phyloP scores from a whole-genome alignment of 176 grass and related monocot species.

The Rhynchospora breviuscula region DNA sequence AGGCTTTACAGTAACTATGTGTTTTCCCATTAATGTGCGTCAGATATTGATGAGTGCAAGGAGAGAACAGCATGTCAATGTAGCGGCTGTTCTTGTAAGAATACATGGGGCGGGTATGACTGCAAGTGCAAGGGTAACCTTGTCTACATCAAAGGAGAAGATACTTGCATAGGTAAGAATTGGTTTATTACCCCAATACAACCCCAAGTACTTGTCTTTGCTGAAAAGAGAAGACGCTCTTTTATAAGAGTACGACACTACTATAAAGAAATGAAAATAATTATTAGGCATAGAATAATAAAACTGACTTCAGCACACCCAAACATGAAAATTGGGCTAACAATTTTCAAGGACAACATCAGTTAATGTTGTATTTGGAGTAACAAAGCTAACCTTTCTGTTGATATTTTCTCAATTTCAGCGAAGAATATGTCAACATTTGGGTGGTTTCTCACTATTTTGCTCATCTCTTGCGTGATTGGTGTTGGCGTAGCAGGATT shows the following conservation, averaged over 20 bases:
- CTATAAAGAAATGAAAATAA: not conserved
- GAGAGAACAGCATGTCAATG: slow-evolving; percentile 70
- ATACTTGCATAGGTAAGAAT: slow-evolving; percentile 68
- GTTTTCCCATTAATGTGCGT: not conserved
- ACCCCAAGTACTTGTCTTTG: not conserved
- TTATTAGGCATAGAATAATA: not conserved
- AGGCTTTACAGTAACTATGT: no score
- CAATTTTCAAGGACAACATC: not conserved
- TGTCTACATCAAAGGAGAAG: slow-evolving; percentile 64
- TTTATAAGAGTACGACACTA: not conserved
- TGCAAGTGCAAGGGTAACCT: slow-evolving; percentile 57
- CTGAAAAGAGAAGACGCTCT: not conserved
- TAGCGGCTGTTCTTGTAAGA: slow-evolving; percentile 63
- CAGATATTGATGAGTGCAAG: slow-evolving; percentile 80
- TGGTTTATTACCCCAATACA: not conserved
- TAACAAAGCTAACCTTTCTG: not conserved
- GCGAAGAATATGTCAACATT: slow-evolving; percentile 50
- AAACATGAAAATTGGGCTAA: not conserved
- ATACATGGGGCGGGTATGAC: slow-evolving; percentile 76
- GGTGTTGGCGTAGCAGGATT: slow-evolving; percentile 49
- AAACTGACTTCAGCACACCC: not conserved
- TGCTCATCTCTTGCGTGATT: slow-evolving; percentile 54
- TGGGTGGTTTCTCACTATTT: slow-evolving; percentile 37
- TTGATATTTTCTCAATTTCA: slow-evolving; percentile 17
- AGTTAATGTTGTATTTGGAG: not conserved